Evolutionary conservation across 805 yeast species (phyloP).

Genomic region (Nematodospora valgi): DNA sequence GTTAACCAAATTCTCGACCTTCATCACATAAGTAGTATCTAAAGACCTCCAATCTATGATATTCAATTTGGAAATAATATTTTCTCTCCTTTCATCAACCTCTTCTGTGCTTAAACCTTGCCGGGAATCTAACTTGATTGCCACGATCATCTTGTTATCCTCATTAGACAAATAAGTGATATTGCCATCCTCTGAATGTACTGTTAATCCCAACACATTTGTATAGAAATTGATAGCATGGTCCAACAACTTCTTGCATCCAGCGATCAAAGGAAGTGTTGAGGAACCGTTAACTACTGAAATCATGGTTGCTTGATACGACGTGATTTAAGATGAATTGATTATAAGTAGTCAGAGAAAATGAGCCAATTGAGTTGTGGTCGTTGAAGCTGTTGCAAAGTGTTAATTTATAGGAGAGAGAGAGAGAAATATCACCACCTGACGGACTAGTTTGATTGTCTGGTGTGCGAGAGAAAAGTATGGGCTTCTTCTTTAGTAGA

Average conservation of each 20-base stretch:
- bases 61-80: conserved; percentile 15
- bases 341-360: no score
- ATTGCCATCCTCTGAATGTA: conserved; percentile 18
- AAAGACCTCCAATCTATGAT: conserved; percentile 49
- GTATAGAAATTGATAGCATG: conserved; percentile 57
- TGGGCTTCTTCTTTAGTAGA: no score
- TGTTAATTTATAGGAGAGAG: no score
- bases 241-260: conserved; percentile 39
- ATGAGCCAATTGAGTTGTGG: no score
- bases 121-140: conserved; percentile 15
- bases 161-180: conserved; percentile 18
- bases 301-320: no score
- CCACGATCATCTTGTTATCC: conserved; percentile 19
- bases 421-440: no score
- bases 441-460: no score
- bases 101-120: conserved; percentile 15
- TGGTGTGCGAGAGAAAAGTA: no score
- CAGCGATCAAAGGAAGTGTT: conserved; percentile 50
- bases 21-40: conserved; percentile 44
- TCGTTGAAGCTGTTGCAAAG: no score
- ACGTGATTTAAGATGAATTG: no score
- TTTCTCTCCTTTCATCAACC: conserved; percentile 14
- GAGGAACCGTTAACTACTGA: conserved; percentile 57
- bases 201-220: conserved; percentile 33
- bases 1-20: conserved; percentile 37